These are phyloP conservation scores for Neurospora terricola DNA, from an alignment of 495 filamentous ascomycete species.

Conservation along the genomic window DNA sequence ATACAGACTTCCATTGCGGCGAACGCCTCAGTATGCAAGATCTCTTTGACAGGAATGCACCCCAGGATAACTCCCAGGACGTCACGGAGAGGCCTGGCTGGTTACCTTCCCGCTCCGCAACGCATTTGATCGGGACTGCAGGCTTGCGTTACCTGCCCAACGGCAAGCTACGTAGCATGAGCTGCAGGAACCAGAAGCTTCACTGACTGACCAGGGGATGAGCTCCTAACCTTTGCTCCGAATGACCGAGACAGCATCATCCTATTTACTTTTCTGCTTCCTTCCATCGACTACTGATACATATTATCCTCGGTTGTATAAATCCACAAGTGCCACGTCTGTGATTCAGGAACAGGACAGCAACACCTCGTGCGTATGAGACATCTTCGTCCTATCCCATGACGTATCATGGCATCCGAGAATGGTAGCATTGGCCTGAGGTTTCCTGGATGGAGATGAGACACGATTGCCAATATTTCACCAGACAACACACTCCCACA, in stretches of 20 bases:
- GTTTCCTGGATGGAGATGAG: not conserved
- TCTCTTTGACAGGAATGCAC: not conserved
- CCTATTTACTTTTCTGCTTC: not conserved
- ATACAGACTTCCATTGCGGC: not conserved
- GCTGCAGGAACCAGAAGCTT: not conserved
- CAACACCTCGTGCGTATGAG: not conserved
- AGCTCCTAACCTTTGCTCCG: not conserved
- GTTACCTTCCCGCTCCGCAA: not conserved
- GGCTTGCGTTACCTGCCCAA: not conserved
- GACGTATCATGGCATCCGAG: not conserved
- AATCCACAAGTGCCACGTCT: not conserved
- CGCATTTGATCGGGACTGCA: not conserved
- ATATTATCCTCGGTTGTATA: not conserved
- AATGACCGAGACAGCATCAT: not conserved
- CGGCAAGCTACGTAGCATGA: not conserved
- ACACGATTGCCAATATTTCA: not conserved
- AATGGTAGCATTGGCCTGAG: not conserved
- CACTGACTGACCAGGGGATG: not conserved
- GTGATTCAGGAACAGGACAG: not conserved
- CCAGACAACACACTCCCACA: not conserved
- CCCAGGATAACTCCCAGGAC: not conserved
- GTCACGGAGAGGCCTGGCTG: not conserved
- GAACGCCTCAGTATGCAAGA: not conserved
- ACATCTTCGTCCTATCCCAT: not conserved
- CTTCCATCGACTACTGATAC: not conserved